Evolutionary conservation across 1,139 yeast species (phyloP).

Genomic region (Insectozyma bohioensis): DNA sequence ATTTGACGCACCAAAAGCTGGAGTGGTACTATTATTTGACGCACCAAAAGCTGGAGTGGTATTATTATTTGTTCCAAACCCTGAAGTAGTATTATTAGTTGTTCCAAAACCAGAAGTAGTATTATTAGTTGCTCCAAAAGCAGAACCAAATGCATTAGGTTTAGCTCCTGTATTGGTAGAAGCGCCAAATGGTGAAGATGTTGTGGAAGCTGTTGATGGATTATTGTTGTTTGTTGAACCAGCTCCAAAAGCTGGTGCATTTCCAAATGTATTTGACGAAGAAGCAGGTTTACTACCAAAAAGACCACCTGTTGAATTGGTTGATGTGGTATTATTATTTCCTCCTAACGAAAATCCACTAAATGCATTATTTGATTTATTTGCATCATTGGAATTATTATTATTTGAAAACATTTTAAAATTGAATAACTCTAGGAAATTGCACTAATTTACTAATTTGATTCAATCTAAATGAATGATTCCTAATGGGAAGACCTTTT

Average conservation of each 20-base stretch:
- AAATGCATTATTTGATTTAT: slow-evolving; percentile 9
- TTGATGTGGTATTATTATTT: slow-evolving; percentile 19
- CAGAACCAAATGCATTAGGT: slow-evolving; percentile 13
- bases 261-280: slow-evolving; percentile 1
- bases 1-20: slow-evolving; percentile 15
- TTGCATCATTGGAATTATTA: slow-evolving; percentile 3
- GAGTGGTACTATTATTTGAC: slow-evolving; percentile 14
- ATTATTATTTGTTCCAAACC: slow-evolving; percentile 8
- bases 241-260: background rate
- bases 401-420: slow-evolving; percentile 5
- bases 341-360: slow-evolving; percentile 21
- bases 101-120: slow-evolving; percentile 5
- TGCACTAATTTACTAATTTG: too few relatives aligned
- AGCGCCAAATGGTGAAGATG: slow-evolving; percentile 6
- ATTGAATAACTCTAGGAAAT: too few relatives aligned
- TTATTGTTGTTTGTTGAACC: background rate
- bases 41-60: slow-evolving; percentile 9
- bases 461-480: background rate
- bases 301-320: slow-evolving; percentile 9
- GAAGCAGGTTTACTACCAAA: slow-evolving; percentile 15
- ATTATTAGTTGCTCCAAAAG: slow-evolving; percentile 6
- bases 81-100: slow-evolving; percentile 7
- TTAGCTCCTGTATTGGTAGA: slow-evolving; percentile 3
- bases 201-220: background rate
- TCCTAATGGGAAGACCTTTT: too few relatives aligned